Evolutionary conservation across 495 filamentous ascomycete genomes (phyloP).

Genomic region (Podospora sp.): DNA sequence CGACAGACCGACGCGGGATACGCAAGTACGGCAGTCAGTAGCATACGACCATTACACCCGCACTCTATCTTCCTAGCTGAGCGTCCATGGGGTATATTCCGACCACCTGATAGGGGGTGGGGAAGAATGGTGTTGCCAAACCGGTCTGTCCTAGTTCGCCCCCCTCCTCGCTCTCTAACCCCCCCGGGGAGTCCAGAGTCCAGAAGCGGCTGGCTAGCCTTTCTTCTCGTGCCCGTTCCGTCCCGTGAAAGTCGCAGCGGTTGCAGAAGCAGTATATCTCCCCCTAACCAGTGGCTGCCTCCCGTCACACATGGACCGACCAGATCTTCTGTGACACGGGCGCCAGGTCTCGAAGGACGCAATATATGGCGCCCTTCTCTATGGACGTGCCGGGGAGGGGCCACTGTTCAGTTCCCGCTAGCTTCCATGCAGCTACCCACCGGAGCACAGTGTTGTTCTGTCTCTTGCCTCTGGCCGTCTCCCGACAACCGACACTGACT

Average conservation of each 20-base stretch:
- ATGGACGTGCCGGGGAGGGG: not conserved
- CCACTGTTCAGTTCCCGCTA: constrained; percentile 6
- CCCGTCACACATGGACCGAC: constrained; percentile 3
- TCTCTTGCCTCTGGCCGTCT: not conserved
- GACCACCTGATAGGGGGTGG: not conserved
- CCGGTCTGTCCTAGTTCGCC: not conserved
- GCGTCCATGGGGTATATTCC: not conserved
- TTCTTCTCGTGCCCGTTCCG: not conserved
- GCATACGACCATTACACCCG: constrained; percentile 5
- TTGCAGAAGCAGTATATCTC: not conserved
- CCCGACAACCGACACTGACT: not conserved
- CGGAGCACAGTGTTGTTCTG: not conserved
- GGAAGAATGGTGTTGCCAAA: not conserved
- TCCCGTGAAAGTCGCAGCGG: too few species aligned
- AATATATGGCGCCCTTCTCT: constrained; percentile 3
- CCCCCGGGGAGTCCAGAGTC: not conserved
- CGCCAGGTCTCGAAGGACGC: constrained; percentile 10
- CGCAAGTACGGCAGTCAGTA: not conserved
- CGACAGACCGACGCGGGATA: not conserved
- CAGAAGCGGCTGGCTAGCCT: not conserved
- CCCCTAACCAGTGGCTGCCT: constrained; percentile 8
- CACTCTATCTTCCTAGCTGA: not conserved
- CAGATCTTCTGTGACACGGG: constrained; percentile 8
- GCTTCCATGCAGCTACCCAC: constrained; percentile 8
- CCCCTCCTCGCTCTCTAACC: not conserved